These are phyloP conservation scores for Kwoniella heveanensis DNA, from an alignment of 768 basidiomycete genomes.

Conservation along the genomic window DNA sequence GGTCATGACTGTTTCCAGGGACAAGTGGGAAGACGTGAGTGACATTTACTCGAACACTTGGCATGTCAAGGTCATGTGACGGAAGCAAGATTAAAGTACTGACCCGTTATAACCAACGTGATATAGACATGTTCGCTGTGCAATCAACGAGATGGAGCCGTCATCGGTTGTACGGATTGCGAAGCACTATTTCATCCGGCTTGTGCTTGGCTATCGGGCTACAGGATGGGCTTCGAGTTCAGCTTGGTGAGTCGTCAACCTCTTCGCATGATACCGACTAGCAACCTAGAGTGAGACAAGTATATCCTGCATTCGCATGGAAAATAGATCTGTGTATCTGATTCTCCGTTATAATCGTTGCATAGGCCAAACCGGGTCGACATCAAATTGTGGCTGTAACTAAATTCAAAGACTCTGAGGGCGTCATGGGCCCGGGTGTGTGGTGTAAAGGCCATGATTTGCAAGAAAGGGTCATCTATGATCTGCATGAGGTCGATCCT, in stretches of 20 bases:
- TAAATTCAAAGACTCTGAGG: constrained; percentile 72
- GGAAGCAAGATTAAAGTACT: too few relatives aligned
- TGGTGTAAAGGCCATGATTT: constrained; percentile 73
- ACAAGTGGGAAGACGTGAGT: constrained; percentile 74
- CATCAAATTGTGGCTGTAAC: constrained; percentile 69
- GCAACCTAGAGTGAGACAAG: too few relatives aligned
- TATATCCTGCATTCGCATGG: too few relatives aligned
- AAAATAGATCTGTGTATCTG: neutral
- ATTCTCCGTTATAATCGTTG: neutral
- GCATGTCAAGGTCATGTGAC: too few relatives aligned
- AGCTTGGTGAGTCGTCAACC: constrained; percentile 64
- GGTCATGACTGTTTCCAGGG: constrained; percentile 68
- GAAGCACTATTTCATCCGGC: constrained; percentile 76
- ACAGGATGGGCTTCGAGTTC: constrained; percentile 90
- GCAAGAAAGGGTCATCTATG: constrained; percentile 70
- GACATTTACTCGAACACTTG: too few relatives aligned
- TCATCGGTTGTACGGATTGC: constrained; percentile 82
- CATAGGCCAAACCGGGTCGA: constrained; percentile 74
- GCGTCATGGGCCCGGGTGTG: constrained; percentile 74
- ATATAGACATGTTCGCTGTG: constrained; percentile 77
- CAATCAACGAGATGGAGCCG: constrained; percentile 68
- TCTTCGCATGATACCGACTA: neutral
- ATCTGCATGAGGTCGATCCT: constrained; percentile 77
- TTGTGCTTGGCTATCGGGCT: constrained; percentile 83
- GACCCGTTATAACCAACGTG: too few relatives aligned